A percentile compares a stretch with the other conserved stretches of the same genome.
Evolutionary conservation across 352 stramenopile genomes (phyloP).

Genomic region (Globisporangium yorkense): DNA sequence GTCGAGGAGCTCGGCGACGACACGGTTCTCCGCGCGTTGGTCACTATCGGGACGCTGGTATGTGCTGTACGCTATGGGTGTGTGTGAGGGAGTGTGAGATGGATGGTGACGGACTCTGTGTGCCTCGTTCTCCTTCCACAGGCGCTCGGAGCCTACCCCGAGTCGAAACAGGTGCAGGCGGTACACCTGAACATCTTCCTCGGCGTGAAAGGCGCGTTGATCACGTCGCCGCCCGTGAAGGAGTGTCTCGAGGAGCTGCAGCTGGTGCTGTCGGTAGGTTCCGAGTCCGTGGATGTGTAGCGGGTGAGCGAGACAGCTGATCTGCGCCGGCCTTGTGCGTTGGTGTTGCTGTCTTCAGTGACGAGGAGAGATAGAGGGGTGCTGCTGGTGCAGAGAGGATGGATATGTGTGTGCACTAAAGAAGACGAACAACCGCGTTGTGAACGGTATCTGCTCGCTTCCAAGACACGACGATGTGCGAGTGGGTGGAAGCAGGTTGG

Average conservation of each 20-base stretch:
- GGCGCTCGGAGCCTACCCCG: constrained; percentile 30
- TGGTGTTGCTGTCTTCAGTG: neutral
- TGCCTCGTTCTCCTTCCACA: constrained; percentile 6
- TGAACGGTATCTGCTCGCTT: neutral
- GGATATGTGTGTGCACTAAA: neutral
- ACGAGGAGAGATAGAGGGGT: neutral
- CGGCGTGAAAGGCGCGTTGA: constrained; percentile 35
- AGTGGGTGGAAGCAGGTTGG: neutral
- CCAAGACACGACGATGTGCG: too few species aligned
- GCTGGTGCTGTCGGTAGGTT: constrained; percentile 18
- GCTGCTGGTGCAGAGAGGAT: neutral
- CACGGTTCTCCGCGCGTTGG: constrained; percentile 56
- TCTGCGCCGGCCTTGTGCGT: neutral
- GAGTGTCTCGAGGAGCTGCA: constrained; percentile 58
- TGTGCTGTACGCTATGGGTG: neutral
- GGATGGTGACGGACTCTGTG: neutral
- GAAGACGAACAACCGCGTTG: neutral
- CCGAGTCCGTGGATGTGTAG: constrained; percentile 1
- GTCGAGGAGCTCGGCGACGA: constrained; percentile 75
- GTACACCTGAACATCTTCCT: constrained; percentile 50
- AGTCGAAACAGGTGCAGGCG: constrained; percentile 39
- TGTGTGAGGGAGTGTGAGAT: neutral
- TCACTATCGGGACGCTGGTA: constrained; percentile 68
- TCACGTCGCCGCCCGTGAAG: constrained; percentile 34
- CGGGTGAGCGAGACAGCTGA: neutral